Base-by-base conservation (phyloP, 2,329 filamentous ascomycete genomes). In the Fusarium tanahbumbuense region DNA sequence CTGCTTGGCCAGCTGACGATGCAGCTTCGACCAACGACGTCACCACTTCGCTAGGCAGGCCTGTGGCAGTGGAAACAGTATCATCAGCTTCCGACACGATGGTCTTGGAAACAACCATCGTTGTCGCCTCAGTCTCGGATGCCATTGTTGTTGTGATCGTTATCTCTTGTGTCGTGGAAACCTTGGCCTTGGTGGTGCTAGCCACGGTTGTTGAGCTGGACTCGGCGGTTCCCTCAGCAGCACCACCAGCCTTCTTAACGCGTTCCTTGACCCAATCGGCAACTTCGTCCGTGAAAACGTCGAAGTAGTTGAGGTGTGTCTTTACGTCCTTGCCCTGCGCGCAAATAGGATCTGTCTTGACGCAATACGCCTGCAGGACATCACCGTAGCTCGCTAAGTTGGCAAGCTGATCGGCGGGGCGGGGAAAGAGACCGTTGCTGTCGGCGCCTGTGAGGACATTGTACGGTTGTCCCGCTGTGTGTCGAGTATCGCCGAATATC, bases 221-320 rank as follows among this genome's bases (percentile, higher is more conserved):
- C 1, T 63, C 41, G 0, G 8, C 34, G 8, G 48, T 25, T 13
- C 6, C 49, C 10, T 52, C 49, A 8, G 49, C 18, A 41, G 30
- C 30, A 48, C 54, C 54, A 27, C 54, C 44, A n/a, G 54, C 44
- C 44, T 49, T 27, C 23, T 56, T 23, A 20, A 64, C 20, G 18
- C 32, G 53, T 20, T 56, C 58, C 42, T 64, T 44, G 13, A 64
- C 60, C 60, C 60, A 64, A 6, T 8, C 12, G 9, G 60, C 60
- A 22, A 25, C 60, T 20, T 64, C 42, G 22, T 64, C 28, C 12
- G 48, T 63, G 20, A 30, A 64, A 5, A 64, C 28, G 13, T 64
- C 60, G 18, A 64, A 64, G 27, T 64, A 64, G 30, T 64, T 64
- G 18, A 64, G 49, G 27, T 64, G 60, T 13, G 60, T 64, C 42